Evolutionary conservation across 2,329 filamentous ascomycete genomes (phyloP).

Genomic region (Paracoccidioides lutzii): DNA sequence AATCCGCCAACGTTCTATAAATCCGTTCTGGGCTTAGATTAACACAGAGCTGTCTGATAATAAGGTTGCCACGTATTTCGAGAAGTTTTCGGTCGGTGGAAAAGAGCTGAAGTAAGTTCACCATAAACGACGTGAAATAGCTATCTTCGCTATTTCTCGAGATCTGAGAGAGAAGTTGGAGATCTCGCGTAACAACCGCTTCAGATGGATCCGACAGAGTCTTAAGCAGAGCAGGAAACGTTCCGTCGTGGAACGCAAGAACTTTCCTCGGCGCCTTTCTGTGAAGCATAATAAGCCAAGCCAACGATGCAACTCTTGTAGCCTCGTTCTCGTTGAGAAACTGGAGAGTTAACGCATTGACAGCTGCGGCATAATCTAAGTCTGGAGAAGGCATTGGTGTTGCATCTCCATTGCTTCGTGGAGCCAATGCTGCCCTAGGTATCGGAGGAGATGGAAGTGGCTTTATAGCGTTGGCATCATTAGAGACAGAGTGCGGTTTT

Average conservation of each 20-base stretch:
- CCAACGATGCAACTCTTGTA: slow-evolving; percentile 81
- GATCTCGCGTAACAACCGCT: slow-evolving; percentile 85
- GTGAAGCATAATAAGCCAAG: slow-evolving; percentile 96
- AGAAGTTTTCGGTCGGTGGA: slow-evolving; percentile 84
- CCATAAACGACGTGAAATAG: slow-evolving; percentile 97
- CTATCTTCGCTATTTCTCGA: slow-evolving; percentile 93
- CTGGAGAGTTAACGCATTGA: slow-evolving; percentile 80
- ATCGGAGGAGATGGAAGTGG: slow-evolving; percentile 19
- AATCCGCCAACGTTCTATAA: slow-evolving; percentile 88
- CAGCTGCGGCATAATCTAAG: slow-evolving; percentile 90
- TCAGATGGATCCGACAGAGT: slow-evolving; percentile 92
- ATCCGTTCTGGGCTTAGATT: slow-evolving; percentile 90
- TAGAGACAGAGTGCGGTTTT: slow-evolving; percentile 12
- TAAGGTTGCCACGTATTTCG: slow-evolving; percentile 86
- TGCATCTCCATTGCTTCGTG: slow-evolving; percentile 34
- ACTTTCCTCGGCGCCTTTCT: slow-evolving; percentile 88
- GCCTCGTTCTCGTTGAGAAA: slow-evolving; percentile 96
- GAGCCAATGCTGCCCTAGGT: slow-evolving; percentile 25
- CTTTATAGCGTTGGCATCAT: slow-evolving; percentile 23
- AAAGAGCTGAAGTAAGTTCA: slow-evolving; percentile 87
- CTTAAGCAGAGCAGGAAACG: slow-evolving; percentile 89
- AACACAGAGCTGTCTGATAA: slow-evolving; percentile 87
- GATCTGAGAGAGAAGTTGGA: slow-evolving; percentile 89
- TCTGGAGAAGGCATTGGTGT: slow-evolving; percentile 43
- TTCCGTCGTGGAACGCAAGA: slow-evolving; percentile 90